Base-by-base conservation (phyloP, 345 rosid species). In the Dovyalis caffra region DNA sequence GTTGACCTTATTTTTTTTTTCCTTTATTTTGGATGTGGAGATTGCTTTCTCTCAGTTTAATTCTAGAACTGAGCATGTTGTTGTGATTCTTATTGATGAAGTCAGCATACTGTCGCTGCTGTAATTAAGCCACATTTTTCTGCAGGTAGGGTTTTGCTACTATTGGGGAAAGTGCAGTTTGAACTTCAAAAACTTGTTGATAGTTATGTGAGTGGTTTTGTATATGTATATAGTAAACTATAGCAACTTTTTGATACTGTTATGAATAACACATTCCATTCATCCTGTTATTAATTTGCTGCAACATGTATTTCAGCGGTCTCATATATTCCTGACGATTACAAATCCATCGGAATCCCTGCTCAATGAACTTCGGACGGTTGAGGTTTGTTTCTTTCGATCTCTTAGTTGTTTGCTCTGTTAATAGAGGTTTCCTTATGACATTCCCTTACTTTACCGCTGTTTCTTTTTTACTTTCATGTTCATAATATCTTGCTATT, bases 331-430 rank as follows among this genome's bases (percentile, higher is more conserved):
- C 70, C 63, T 83, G 75, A 96, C 99, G 20, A 92, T 96, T 80
- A 92, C 98, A 56, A 79, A 86, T 62, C 98, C 99, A 18, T 88
- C 98, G 6, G 99, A 96, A 77, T 92, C 97, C n/a, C 90, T 93
- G 83, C 90, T 96, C 68, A 90, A 81, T 80, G 98, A 96, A 73
- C 97, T 96, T 25, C 94, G 97, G 69, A 90, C 89, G 33, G 97
- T 93, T 68, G 99, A 96, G 99, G 99, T 96, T 79, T 78, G 91
- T 83, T 83, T 49, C 75, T 63, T n/a, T 65, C 3, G 18, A 56
- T 76, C 70, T 51, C 71, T 71, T 9, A 68, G 12, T 75, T 80
- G 53, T 67, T 43, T 71, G 38, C 10, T 64, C 37, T 21, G n/a
- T n/a, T 26, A 23, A n/a, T 35, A 60, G 58, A 38, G 33, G 63